Evolutionary conservation across 768 basidiomycete species (phyloP), one percentile per base, ranked within the genome.

Genomic region (Cantharellus anzutake): DNA sequence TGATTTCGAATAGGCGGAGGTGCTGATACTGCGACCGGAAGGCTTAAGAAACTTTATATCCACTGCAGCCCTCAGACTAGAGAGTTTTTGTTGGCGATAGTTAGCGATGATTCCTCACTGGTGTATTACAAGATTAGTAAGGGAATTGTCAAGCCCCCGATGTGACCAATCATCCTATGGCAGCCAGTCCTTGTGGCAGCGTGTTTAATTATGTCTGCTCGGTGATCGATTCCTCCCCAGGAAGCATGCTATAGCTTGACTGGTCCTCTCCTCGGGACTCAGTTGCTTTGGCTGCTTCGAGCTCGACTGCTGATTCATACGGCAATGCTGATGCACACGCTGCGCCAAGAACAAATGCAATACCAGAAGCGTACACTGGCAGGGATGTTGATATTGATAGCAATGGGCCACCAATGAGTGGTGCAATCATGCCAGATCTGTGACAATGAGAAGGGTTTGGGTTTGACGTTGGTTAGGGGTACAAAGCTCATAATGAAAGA

Each of bases 391-490:
- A 73, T 51, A 89, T 71, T 68, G 78, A 76, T 41, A 92, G 75
- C 3, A 92, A 76, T 29, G 72, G 67, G 0, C 89, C 89, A 0
- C 89, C 89, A 3, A 86, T 69, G 41, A 91, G 74, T 0, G 89
- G 89, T 0, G 87, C 89, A 39, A 87, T 82, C 82, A 92, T 90
- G 3, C 89, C 89, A 4, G 88, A 86, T 69, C 88, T 91, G 71
- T 3, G 7, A 58, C 41, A 44, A 37, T 39, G 51, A 16, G 39
- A 58, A 41, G 39, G 50, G 34, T 56, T 20, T 35, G 38, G 4
- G 57, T 64, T 5, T 65, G 20, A 29, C 20, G 20, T 56, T 48
- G 53, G 56, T 41, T 39, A 16, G 7, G 37, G 59, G 7, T 3
- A 60, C 16, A 37, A 42, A 29, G 41, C 57, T 42, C 14, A 41